These are phyloP conservation scores for Populus pruinosa DNA, from an alignment of 345 rosid species.

Conservation along the genomic window DNA sequence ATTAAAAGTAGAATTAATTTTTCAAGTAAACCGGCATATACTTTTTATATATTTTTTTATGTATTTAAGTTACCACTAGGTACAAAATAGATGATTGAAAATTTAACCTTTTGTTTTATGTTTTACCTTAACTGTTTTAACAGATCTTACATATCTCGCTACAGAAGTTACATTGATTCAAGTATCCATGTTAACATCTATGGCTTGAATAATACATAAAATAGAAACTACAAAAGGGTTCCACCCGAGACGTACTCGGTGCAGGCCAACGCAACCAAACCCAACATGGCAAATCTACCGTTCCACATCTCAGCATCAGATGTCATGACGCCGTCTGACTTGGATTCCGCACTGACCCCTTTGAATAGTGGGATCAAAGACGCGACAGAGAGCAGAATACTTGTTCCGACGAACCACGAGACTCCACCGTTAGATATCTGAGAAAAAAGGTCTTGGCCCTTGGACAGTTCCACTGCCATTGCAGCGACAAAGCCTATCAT, in stretches of 20 bases:
- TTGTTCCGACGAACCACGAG: conserved; percentile 55
- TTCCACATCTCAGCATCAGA: conserved; percentile 85
- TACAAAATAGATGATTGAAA: no score
- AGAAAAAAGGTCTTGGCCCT: conserved; percentile 58
- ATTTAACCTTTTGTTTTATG: no score
- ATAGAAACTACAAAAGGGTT: conserved; percentile 31
- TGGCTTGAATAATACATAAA: neutral
- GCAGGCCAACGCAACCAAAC: conserved; percentile 68
- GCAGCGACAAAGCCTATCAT: conserved; percentile 84
- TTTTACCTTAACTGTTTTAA: no score
- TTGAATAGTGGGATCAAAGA: conserved; percentile 56
- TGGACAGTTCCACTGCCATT: conserved; percentile 55
- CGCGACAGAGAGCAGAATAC: conserved; percentile 53
- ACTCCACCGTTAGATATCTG: conserved; percentile 63
- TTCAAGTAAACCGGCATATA: no score
- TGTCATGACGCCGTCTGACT: conserved; percentile 59
- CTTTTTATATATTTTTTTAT: no score
- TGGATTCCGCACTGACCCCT: conserved; percentile 57
- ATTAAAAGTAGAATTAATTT: no score
- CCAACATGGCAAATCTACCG: conserved; percentile 81
- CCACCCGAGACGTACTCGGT: conserved; percentile 74
- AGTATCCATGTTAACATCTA: neutral
- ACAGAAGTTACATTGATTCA: no score
- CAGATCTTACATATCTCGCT: no score
- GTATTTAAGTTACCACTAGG: no score